Evolutionary conservation across 306 rosid genomes (phyloP), one percentile per base, ranked within the genome.

Genomic region (Calophaca sinica): DNA sequence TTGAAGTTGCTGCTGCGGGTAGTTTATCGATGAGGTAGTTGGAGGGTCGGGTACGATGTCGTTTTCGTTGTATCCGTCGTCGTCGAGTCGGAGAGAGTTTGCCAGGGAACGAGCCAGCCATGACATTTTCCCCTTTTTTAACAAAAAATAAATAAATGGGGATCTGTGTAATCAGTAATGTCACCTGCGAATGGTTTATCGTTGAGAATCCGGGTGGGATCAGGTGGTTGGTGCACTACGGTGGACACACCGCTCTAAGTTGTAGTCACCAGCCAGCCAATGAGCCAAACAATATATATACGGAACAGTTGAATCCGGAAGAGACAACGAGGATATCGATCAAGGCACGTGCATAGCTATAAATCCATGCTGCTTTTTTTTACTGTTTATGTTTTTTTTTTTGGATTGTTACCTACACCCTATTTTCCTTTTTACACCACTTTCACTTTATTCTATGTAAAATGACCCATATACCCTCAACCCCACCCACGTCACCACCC

Each of bases 81-180:
- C 90, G 33, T 89, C 96, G 41, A 94, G 58, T 5, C 92, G 90
- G 82, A 90, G 89, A 63, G 97, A 86, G 68, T 86, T 79, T 61
- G 92, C 80, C 28, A 94, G 85, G 42, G 99, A 90, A 57, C 88
- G 96, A 68, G 93, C 89, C 44, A 92, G 62, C 99, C 99, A 92
- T 74, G 99, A 89, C 98, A 93, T 89, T 58, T 77, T 79, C 29
- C 32, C 3, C 28, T 5, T 53, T 7, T 3, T 51, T 7, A 61
- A 33, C 4, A 62, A 45, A 54, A 20, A 6, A 38, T 4, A 11
- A 58, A 33, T 4, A 29, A 57, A 13, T 46, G 35, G 33, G 62
- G 62, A 42, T 61, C 33, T 20, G 77, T 35, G 41, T 84, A 20
- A 20, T 20, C 26, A 20, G 26, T 20, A 77, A 69, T 76, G 80